These are phyloP conservation scores for Leccinellum luteum DNA, from an alignment of 768 basidiomycete genomes.

Conservation along the genomic window DNA sequence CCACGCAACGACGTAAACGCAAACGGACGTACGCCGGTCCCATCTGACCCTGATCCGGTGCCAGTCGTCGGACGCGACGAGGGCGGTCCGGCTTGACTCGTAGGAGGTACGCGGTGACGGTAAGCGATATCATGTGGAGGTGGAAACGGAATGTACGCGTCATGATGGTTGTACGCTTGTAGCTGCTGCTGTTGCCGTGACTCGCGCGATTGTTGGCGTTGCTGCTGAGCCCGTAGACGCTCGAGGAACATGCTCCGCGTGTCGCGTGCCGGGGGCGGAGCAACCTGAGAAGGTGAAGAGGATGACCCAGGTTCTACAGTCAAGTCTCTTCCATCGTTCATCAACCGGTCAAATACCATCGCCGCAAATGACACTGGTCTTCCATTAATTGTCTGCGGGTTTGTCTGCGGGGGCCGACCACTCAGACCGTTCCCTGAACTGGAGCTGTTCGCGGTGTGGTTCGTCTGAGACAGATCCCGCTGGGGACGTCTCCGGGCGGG, in stretches of 20 bases:
- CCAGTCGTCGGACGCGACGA: conserved; percentile 5
- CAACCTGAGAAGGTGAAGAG: neutral
- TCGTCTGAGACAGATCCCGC: conserved; percentile 13
- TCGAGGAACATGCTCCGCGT: conserved; percentile 8
- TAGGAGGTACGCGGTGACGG: conserved; percentile 9
- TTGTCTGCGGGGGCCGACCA: conserved; percentile 6
- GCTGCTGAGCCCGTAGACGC: conserved; percentile 16
- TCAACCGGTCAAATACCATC: conserved; percentile 21
- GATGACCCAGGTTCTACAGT: conserved; percentile 6
- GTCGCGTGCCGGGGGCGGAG: conserved; percentile 3
- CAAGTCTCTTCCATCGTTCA: conserved; percentile 14
- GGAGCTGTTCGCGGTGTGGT: conserved; percentile 1
- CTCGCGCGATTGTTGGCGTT: conserved; percentile 7
- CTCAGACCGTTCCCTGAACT: neutral
- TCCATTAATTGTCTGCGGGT: conserved; percentile 8
- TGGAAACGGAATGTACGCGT: neutral
- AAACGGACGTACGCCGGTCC: conserved; percentile 7
- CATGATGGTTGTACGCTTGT: conserved; percentile 2
- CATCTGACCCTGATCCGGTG: conserved; percentile 3
- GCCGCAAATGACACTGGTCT: conserved; percentile 17
- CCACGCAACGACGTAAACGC: conserved; percentile 7
- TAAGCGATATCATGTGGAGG: conserved; percentile 1
- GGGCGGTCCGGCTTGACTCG: conserved; percentile 6
- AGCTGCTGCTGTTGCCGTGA: conserved; percentile 3
- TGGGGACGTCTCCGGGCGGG: conserved; percentile 19